phyloP scores from a whole-genome alignment of 2,329 filamentous ascomycete genomes.

The Claviceps humidiphila region DNA sequence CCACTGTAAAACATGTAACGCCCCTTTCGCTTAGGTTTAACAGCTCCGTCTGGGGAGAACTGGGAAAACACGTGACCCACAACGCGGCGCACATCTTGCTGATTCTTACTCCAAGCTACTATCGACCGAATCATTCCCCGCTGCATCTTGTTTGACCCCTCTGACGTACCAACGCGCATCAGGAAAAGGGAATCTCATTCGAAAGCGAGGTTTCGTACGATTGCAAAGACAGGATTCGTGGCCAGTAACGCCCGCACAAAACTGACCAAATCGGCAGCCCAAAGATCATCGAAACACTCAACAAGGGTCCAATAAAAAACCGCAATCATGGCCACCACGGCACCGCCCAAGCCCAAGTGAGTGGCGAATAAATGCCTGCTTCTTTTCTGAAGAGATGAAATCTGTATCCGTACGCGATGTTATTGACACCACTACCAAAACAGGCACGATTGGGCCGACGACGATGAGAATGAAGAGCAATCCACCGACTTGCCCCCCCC shows the following conservation, averaged over 20 bases:
- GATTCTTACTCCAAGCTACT: no score
- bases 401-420: not conserved
- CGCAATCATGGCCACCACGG: constrained; percentile 25
- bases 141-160: no score
- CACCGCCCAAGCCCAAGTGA: constrained; percentile 28
- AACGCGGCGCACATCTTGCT: no score
- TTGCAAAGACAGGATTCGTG: constrained; percentile 14
- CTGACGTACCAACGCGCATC: constrained; percentile 15
- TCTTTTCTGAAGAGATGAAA: no score
- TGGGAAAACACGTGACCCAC: no score
- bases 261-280: not conserved
- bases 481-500: constrained; percentile 60
- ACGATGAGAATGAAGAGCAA: constrained; percentile 74
- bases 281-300: not conserved
- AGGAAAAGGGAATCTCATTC: constrained; percentile 27
- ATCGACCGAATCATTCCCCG: no score
- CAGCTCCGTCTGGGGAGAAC: no score
- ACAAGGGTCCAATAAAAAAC: constrained; percentile 1
- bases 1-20: no score
- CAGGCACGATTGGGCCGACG: constrained; percentile 83
- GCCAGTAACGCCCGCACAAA: constrained; percentile 11
- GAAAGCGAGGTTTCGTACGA: constrained; percentile 25
- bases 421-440: constrained; percentile 26
- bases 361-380: constrained; percentile 7
- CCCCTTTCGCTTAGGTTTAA: no score